Evolutionary conservation across 1,284 basidiomycete species (phyloP).

Genomic region (Exobasidium cylindrosporum): DNA sequence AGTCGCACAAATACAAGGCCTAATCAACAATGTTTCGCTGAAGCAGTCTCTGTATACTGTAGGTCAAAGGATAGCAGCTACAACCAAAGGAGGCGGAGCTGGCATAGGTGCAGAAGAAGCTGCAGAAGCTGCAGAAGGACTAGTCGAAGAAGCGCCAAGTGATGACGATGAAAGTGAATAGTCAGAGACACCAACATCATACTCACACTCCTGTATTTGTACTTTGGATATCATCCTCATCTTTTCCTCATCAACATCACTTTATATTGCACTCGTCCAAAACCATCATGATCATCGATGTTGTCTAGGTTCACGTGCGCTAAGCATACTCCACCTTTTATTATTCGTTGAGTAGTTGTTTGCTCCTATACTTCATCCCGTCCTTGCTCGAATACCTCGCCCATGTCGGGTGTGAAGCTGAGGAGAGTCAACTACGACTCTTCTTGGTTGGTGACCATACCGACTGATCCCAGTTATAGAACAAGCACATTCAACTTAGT

Average conservation of each 20-base stretch:
- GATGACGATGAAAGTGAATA: background rate
- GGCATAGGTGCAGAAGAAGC: background rate
- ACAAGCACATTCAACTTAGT: constrained; percentile 16
- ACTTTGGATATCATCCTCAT: too few species aligned
- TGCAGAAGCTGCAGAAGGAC: background rate
- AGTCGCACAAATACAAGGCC: background rate
- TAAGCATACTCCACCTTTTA: too few species aligned
- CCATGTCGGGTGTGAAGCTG: constrained; percentile 1
- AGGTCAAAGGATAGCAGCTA: background rate
- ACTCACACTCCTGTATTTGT: background rate
- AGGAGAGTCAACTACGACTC: constrained; percentile 19
- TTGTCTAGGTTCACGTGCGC: too few species aligned
- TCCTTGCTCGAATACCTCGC: too few species aligned
- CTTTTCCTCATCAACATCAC: background rate
- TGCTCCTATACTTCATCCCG: too few species aligned
- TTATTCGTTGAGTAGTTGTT: too few species aligned
- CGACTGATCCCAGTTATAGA: background rate
- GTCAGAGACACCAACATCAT: background rate
- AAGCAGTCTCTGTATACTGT: background rate
- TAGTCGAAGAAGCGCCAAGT: background rate
- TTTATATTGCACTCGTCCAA: too few species aligned
- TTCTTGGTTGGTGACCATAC: constrained; percentile 16
- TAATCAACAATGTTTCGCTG: background rate
- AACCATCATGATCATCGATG: too few species aligned
- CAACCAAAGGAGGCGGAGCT: background rate